phyloP scores from a whole-genome alignment of 352 stramenopile species.

The Phytophthora sojae region DNA sequence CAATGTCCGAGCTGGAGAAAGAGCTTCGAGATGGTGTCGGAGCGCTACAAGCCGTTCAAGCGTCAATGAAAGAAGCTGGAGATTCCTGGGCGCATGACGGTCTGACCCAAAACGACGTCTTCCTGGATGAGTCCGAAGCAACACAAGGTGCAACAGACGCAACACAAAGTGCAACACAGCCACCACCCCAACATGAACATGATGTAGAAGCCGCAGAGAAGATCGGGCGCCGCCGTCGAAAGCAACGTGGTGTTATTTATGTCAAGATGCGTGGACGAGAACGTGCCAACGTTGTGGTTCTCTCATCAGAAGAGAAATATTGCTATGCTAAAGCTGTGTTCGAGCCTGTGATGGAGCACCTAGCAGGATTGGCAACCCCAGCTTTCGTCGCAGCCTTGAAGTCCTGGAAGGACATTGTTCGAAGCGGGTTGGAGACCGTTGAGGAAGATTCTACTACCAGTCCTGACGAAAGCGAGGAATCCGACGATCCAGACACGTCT shows the following conservation, averaged over 20 bases:
- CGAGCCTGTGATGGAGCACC: slow-evolving; percentile 2
- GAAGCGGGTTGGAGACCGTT: background rate
- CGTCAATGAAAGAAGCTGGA: background rate
- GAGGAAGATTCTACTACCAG: background rate
- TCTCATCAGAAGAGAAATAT: slow-evolving; percentile 10
- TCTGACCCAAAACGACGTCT: background rate
- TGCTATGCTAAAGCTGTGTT: slow-evolving; percentile 5
- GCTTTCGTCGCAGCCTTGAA: slow-evolving; percentile 2
- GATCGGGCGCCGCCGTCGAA: background rate
- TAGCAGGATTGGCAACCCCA: background rate
- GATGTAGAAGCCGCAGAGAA: background rate
- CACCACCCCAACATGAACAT: background rate
- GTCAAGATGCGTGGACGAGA: slow-evolving; percentile 4
- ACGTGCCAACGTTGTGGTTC: background rate
- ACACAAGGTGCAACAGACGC: background rate
- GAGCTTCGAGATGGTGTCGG: background rate
- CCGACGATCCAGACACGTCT: background rate
- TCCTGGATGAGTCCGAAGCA: background rate
- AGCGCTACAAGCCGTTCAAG: background rate
- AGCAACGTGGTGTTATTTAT: slow-evolving; percentile 3
- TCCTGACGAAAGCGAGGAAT: background rate
- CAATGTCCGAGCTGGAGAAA: slow-evolving; percentile 1
- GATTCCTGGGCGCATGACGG: background rate
- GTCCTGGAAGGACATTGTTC: slow-evolving; percentile 8
- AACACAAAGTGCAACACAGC: background rate